Base-by-base conservation (phyloP, 441 rosid species). In the Pelargonium myrrhifolium region DNA sequence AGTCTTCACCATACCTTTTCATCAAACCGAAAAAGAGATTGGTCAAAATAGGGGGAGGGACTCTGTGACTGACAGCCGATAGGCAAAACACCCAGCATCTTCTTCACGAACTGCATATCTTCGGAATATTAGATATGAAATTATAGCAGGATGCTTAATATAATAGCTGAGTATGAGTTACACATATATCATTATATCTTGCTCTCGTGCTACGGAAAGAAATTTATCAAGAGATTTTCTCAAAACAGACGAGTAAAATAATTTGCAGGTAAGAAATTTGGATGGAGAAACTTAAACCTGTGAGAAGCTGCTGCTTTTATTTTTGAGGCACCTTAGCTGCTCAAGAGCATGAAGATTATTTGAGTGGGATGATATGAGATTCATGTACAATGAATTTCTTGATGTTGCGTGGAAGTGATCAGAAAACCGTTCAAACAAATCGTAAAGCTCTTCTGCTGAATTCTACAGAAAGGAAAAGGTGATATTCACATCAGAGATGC, bases 31-130 rank as follows among this genome's bases (percentile, higher is more conserved):
- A 89, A 94, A 67, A 94, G 96, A 72, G 92, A 87, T 49, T 88
- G 99, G 76, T 94, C 99, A 68, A 91, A 91, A 72, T 91, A 94
- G 62, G 99, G 99, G 68, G 99, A 94, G 18, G 99, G 97, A 77
- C 92, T 87, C 70, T 81, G 86, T 76, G 97, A 91, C 72, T 94
- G 99, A 69, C 97, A 89, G 75, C 84, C 79, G 71, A 88, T 87
- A 71, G 97, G 92, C 78, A 94, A 84, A 24, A 95, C 80, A 37
- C 75, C 77, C 80, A 92, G 76, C 90, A 94, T 88, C 88, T 88
- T 94, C 91, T 84, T 92, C 77, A 86, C 89, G 80, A 89, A 88
- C 97, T 91, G 98, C 78, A 75, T 24, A 75, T 31, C 69, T 73
- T 64, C 62, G 49, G 53, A 26, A 47, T 56, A 63, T 75, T 64